phyloP scores from a whole-genome alignment of 2,329 filamentous ascomycete species.

The Paecilomyces sp. region DNA sequence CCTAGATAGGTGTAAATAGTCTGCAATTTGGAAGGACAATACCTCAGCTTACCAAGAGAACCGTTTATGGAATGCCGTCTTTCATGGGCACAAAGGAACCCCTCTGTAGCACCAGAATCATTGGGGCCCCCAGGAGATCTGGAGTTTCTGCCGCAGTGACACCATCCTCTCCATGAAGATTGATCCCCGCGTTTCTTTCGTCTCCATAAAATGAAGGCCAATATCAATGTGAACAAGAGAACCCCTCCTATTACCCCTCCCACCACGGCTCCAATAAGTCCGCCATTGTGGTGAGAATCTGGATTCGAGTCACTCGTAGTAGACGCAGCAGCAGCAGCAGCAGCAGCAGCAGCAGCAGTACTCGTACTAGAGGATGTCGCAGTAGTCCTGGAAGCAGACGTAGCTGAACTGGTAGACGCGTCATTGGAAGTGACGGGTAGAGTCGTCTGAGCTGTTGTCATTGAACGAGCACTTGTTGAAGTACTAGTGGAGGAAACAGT shows the following conservation, averaged over 20 bases:
- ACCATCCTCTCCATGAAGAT: background rate
- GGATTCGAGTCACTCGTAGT: background rate
- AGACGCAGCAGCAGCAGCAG: background rate
- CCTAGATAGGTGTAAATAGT: background rate
- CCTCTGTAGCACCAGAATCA: background rate
- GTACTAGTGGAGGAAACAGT: background rate
- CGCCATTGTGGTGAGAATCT: background rate
- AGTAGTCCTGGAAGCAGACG: background rate
- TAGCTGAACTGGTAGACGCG: background rate
- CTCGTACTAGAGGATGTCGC: background rate
- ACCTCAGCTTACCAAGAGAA: background rate
- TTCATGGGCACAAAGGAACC: background rate
- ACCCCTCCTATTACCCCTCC: background rate
- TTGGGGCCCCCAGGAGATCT: background rate
- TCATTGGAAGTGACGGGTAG: background rate
- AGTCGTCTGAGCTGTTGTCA: background rate
- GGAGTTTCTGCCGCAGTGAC: background rate
- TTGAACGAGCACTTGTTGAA: background rate
- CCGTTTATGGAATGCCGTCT: background rate
- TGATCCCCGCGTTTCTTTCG: background rate
- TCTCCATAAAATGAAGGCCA: background rate
- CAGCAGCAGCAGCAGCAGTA: background rate
- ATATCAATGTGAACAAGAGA: background rate
- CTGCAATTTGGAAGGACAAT: background rate
- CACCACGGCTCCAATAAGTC: background rate